Base-by-base conservation (phyloP, 2,329 filamentous ascomycete genomes). In the Sphaerulina musiva region DNA sequence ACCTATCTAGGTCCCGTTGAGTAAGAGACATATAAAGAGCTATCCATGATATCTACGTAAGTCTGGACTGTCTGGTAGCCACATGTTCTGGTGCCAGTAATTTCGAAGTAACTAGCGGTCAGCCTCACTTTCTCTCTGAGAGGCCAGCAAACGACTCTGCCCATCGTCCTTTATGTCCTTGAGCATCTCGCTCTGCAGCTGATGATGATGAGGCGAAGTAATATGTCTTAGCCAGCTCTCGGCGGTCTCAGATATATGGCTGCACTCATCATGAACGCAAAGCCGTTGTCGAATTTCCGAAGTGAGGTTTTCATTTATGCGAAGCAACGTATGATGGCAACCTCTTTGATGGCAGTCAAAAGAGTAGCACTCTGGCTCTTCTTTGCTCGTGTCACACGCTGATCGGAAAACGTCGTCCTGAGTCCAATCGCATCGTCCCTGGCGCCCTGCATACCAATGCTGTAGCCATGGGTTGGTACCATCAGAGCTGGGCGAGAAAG, bases 231-330 rank as follows among this genome's bases (percentile, higher is more conserved):
- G 46, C 57, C 57, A 59, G 31, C 47, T 53, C n/a, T 54, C 54
- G 9, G 54, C 49, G 12, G 48, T 55, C 10, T 53, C 51, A 6
- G 57, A 57, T 7, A 59, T 54, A 17, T 57, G 55, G 2, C 54
- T 54, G 36, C 57, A 59, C 36, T 53, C 52, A n/a, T 51, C 49
- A n/a, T 59, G 57, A 4, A 59, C 52, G 14, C 57, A 59, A 9
- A 46, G 50, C 39, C 57, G 36, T 46, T 54, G 48, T 26, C 43
- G 54, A 20, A 56, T 45, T 8, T 42, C 47, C 11, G 48, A 43
- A 17, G 51, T 48, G 29, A 59, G 54, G 17, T 50, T 57, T 26
- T 56, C 52, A 20, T 55, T 54, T 32, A 53, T 49, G 6, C 47
- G 42, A 3, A 56, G 32, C 8, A 59, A 44, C 12, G 51, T 52